Evolutionary conservation across 306 rosid species (phyloP).

Genomic region (Lotus japonicus): DNA sequence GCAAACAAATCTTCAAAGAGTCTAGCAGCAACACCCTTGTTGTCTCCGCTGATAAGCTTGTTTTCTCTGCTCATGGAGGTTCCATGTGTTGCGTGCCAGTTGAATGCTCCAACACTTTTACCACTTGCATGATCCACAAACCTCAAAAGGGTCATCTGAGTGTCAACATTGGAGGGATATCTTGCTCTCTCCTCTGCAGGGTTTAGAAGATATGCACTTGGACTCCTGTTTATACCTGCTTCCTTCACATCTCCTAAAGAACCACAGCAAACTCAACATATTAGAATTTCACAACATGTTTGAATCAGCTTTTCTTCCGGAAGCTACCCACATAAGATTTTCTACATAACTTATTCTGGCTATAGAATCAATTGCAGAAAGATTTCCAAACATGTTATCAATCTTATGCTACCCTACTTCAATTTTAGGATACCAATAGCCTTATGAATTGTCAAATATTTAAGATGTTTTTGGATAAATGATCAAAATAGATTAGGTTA

Average conservation of each 20-base stretch:
- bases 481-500: no score
- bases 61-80: slow-evolving; percentile 85
- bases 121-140: slow-evolving; percentile 50
- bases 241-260: slow-evolving; percentile 51
- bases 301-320: no score
- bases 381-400: no score
- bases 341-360: no score
- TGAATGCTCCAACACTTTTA: slow-evolving; percentile 56
- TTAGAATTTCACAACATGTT: no score
- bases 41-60: slow-evolving; percentile 81
- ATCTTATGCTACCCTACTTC: no score
- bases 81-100: slow-evolving; percentile 77
- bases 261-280: neutral
- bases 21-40: slow-evolving; percentile 80
- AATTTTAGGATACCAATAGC: no score
- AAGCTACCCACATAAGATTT: no score
- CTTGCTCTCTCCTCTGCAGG: slow-evolving; percentile 63
- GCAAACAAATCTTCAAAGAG: slow-evolving; percentile 74
- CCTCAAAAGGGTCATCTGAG: slow-evolving; percentile 61
- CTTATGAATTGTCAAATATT: no score
- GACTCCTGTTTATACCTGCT: slow-evolving; percentile 77
- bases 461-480: no score
- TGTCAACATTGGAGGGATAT: slow-evolving; percentile 52
- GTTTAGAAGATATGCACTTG: slow-evolving; percentile 68
- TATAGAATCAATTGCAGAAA: no score